Base-by-base conservation (phyloP, 202 grass and related monocot genomes). In the Miscanthus sacchariflorus region DNA sequence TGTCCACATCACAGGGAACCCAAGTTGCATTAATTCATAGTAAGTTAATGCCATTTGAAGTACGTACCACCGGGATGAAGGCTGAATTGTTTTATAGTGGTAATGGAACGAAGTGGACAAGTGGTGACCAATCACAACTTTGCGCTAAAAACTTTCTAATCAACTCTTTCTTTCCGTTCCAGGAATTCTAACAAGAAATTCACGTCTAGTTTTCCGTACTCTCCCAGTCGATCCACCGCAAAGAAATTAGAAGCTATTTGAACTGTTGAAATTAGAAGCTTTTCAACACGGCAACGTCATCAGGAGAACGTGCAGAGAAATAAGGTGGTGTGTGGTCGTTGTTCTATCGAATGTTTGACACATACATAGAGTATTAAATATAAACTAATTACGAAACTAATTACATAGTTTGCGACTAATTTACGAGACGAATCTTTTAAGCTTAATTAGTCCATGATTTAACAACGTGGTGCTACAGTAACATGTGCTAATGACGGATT, bases 1-100 rank as follows among this genome's bases (percentile, higher is more conserved):
- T 35, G 35, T 44, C 5, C 9, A 25, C 30, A 54, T 67, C 42
- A 48, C 15, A 64, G 33, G 50, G 38, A 65, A 72, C 13, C 43
- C 52, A 74, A 56, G 81, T 56, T 67, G 13, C 80, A 61, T 63
- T 70, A 78, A 33, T 82, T 25, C 9, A 43, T 7, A 30, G 24
- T 61, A 82, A 83, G 27, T 44, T 76, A 48, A 70, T 19, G n/a
- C 18, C 50, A 61, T 23, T 21, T 81, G 28, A n/a, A 1, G 12
- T 38, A 38, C 27, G 12, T 38, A 38, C 27, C 2, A 39, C 25
- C 18, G 1, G 58, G 70, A 77, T 12, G 13, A 3, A 13, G 35
- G 21, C 19, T 28, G 28, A 18, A 38, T 70, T 71, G 80, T 74
- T 74, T 49, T 50, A 39, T 50, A 89, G 9, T 28, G 3, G 25